Evolutionary conservation across 306 rosid genomes (phyloP), one percentile per base, ranked within the genome.

Genomic region (Arachis stenosperma): DNA sequence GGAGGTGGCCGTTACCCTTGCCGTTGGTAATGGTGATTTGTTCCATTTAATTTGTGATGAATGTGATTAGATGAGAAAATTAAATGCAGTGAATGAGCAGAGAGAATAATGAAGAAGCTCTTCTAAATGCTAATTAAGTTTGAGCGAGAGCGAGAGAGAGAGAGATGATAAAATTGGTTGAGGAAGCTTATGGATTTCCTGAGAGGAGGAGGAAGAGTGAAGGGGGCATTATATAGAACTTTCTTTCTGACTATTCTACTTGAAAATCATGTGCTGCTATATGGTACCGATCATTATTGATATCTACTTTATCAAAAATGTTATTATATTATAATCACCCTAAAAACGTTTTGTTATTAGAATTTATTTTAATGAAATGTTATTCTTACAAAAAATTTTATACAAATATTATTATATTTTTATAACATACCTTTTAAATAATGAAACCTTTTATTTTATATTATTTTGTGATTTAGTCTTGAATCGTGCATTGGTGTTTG

Each of bases 211-310:
- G 67, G 79, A 39, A 29, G 61, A 42, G 57, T 50, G 3, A 11
- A 2, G 7, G 40, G 40, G 40, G 70, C 54, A 29, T 84, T 85
- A 85, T 69, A 82, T 86, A 86, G 77, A 75, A 7, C 15, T 8
- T 40, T 48, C 0, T n/a, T 61, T 46, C 12, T 12, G 43, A 33
- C 64, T 59, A 9, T 57, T 57, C 62, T 29, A 9, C 4, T 27
- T 2, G 0, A 17, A 54, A n/a, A n/a, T 1, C 57, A 52, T 17
- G 30, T 7, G 60, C 9, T 29, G 27, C n/a, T 46, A 1, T 46
- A 46, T 6, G 51, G 51, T 33, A 33, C 3, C 37, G 3, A 33
- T 33, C 37, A 33, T 33, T 4, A 33, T 33, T 33, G 37, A 4
- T 33, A 4, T 33, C 37, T 33, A 33, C 37, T 33, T 33, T 33